Conservation (phyloP, 1,284 basidiomycete genomes). For the Sporisorium graminicola region DNA sequence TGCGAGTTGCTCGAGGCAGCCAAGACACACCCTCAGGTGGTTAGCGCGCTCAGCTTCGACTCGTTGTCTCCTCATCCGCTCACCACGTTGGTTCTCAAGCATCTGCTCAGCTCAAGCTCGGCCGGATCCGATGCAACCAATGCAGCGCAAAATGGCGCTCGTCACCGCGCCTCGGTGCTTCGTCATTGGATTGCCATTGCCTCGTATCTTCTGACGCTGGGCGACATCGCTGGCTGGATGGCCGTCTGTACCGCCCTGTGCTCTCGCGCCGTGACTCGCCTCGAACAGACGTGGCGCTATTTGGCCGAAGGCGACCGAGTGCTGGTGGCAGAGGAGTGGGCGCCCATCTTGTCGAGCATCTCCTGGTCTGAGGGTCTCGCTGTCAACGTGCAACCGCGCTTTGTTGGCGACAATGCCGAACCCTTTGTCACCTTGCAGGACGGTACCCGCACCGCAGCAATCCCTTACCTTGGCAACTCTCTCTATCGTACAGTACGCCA, state of each 20-base stretch:
- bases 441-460: conserved; percentile 15
- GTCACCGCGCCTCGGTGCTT: conserved; percentile 60
- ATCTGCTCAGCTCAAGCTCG: conserved; percentile 47
- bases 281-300: conserved; percentile 63
- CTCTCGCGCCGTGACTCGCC: conserved; percentile 63
- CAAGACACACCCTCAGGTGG: conserved; percentile 8
- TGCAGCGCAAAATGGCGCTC: conserved; percentile 35
- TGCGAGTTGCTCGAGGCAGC: conserved; percentile 27
- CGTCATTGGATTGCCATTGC: conserved; percentile 67
- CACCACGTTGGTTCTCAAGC: conserved; percentile 58
- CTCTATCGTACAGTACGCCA: conserved; percentile 27
- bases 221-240: conserved; percentile 64
- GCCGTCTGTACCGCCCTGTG: conserved; percentile 64
- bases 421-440: conserved; percentile 16
- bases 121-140: conserved; percentile 22
- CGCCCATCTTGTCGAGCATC: conserved; percentile 54
- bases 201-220: conserved; percentile 49
- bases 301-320: conserved; percentile 57
- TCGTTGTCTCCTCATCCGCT: conserved; percentile 61
- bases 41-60: conserved; percentile 61
- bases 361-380: conserved; percentile 63
- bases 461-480: conserved; percentile 58
- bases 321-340: conserved; percentile 59
- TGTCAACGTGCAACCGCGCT: conserved; percentile 34
- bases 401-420: conserved; percentile 25